Percentiles rank a stretch among this genome's conserved stretches.
Conservation (phyloP, 192 early-diverging fungal genomes). For the Fimicolochytrium jonesii region DNA sequence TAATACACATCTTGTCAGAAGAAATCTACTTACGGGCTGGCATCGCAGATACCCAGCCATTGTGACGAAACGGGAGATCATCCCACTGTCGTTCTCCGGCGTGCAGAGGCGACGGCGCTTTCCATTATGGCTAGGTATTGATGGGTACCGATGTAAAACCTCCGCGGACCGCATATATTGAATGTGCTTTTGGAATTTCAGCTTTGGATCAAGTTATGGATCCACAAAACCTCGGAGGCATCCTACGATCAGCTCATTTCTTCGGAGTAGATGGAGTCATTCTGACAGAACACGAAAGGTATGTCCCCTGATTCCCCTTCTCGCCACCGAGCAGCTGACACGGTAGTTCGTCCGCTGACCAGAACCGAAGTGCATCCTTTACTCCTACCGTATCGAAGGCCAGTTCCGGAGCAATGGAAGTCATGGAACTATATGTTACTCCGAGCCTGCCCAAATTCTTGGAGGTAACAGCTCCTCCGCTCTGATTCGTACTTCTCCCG, state of each 20-base stretch:
- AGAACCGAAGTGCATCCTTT: constrained; percentile 50
- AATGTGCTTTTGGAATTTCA: constrained; percentile 6
- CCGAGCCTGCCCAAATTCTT: constrained; percentile 53
- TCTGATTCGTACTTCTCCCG: no score
- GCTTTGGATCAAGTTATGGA: constrained; percentile 29
- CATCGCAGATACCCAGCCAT: constrained; percentile 10
- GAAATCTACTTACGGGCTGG: no score
- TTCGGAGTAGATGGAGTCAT: constrained; percentile 66
- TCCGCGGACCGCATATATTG: not conserved
- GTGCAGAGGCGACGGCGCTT: not conserved
- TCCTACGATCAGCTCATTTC: constrained; percentile 62
- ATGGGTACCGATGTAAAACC: not conserved
- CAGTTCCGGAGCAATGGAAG: constrained; percentile 65
- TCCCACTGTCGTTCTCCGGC: not conserved
- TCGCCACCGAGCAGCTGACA: not conserved
- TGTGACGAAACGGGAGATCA: not conserved
- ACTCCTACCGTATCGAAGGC: constrained; percentile 62
- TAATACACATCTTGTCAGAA: not conserved
- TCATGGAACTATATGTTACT: constrained; percentile 55
- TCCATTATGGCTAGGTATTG: constrained; percentile 27
- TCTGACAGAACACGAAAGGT: constrained; percentile 28
- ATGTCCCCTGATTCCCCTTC: not conserved
- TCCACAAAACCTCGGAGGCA: constrained; percentile 67
- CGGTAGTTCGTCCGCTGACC: not conserved
- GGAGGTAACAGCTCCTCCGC: no score